Evolutionary conservation across 2,329 filamentous ascomycete species (phyloP).

Genomic region (Cladophialophora exuberans): DNA sequence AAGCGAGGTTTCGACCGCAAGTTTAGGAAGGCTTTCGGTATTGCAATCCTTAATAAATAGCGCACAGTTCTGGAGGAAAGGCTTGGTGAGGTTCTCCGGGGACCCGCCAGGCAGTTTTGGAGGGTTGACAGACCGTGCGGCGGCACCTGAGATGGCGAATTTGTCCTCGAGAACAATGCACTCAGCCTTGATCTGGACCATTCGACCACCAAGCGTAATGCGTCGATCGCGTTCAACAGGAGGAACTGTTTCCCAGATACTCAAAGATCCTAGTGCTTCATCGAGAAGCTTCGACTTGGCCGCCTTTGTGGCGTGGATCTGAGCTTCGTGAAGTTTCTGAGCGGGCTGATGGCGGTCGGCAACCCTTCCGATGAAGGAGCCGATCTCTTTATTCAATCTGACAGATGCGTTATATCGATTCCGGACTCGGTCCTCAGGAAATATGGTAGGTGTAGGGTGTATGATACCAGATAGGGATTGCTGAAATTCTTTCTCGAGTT

Average conservation of each 20-base stretch:
- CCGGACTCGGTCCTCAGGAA: neutral
- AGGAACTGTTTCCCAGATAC: slow-evolving; percentile 28
- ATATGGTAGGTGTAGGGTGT: neutral
- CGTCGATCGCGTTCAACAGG: slow-evolving; percentile 37
- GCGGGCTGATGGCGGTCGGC: slow-evolving; percentile 41
- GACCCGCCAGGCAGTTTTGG: neutral
- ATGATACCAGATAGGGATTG: no score
- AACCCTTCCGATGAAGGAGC: slow-evolving; percentile 32
- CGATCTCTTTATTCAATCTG: slow-evolving; percentile 31
- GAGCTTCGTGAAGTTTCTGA: slow-evolving; percentile 42
- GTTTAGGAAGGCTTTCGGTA: slow-evolving; percentile 40
- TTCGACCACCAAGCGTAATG: slow-evolving; percentile 35
- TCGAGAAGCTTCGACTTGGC: slow-evolving; percentile 29
- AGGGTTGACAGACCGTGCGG: slow-evolving; percentile 34
- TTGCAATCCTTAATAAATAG: slow-evolving; percentile 38
- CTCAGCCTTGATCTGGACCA: slow-evolving; percentile 37
- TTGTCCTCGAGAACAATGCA: slow-evolving; percentile 39
- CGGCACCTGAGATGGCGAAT: slow-evolving; percentile 35
- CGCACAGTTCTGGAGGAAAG: neutral
- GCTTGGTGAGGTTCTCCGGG: neutral
- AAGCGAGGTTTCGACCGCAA: slow-evolving; percentile 42
- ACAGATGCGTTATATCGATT: neutral
- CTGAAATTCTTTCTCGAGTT: slow-evolving; percentile 24
- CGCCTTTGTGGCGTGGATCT: slow-evolving; percentile 31
- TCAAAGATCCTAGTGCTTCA: slow-evolving; percentile 29